These are phyloP conservation scores for Pseudopithomyces chartarum DNA, from an alignment of 2,329 filamentous ascomycete genomes.

Conservation along the genomic window DNA sequence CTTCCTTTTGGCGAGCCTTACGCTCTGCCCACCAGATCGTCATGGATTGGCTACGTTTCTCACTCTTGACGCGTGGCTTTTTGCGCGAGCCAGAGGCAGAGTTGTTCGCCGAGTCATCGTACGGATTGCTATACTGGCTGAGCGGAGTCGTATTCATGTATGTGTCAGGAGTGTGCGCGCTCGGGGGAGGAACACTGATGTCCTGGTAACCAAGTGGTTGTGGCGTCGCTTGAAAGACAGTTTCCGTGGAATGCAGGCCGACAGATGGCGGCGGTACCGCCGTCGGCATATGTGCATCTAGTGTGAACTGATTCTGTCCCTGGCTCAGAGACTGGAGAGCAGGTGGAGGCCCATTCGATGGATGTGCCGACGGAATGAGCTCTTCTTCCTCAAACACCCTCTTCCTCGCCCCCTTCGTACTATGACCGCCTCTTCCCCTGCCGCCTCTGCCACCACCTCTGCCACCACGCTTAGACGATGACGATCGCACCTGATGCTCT, in stretches of 20 bases:
- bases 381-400: slow-evolving; percentile 31
- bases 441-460: slow-evolving; percentile 55
- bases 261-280: slow-evolving; percentile 20
- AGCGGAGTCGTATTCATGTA: slow-evolving; percentile 43
- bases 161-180: slow-evolving; percentile 35
- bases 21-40: slow-evolving; percentile 54
- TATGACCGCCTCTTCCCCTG: slow-evolving; percentile 52
- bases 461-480: slow-evolving; percentile 38
- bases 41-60: slow-evolving; percentile 52
- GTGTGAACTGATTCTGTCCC: slow-evolving; percentile 44
- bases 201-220: slow-evolving; percentile 33
- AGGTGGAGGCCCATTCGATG: slow-evolving; percentile 30
- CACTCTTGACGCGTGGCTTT: slow-evolving; percentile 48
- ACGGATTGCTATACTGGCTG: slow-evolving; percentile 37
- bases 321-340: slow-evolving; percentile 43
- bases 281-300: slow-evolving; percentile 33
- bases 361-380: slow-evolving; percentile 26
- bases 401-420: slow-evolving; percentile 54
- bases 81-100: slow-evolving; percentile 34
- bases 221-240: slow-evolving; percentile 42
- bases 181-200: slow-evolving; percentile 19
- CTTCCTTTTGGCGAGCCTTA: slow-evolving; percentile 45
- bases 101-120: slow-evolving; percentile 29
- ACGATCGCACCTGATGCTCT: slow-evolving; percentile 25
- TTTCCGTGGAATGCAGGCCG: slow-evolving; percentile 36